These are phyloP conservation scores for Pilaira anomala DNA, from an alignment of 192 early-diverging fungal genomes.

Conservation along the genomic window DNA sequence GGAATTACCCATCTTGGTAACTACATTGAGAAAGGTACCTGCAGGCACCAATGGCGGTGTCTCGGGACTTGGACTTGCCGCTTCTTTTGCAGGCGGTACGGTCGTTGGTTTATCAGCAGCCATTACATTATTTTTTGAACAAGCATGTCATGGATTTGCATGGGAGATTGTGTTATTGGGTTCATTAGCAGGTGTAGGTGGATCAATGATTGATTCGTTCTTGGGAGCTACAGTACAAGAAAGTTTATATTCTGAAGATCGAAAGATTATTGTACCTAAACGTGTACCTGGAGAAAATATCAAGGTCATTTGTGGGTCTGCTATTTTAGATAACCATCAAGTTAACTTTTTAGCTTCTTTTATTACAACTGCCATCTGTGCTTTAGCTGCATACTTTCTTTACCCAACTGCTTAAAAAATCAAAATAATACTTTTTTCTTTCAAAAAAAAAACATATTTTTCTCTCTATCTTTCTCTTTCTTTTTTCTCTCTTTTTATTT, in stretches of 20 bases:
- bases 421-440: background rate
- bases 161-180: constrained; percentile 53
- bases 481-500: constrained; percentile 6
- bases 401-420: constrained; percentile 4
- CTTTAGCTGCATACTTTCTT: constrained; percentile 26
- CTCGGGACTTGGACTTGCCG: constrained; percentile 65
- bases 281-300: constrained; percentile 40
- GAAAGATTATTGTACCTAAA: constrained; percentile 50
- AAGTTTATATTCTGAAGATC: constrained; percentile 66
- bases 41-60: constrained; percentile 91
- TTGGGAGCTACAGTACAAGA: constrained; percentile 81
- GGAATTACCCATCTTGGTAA: constrained; percentile 77
- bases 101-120: constrained; percentile 63
- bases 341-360: constrained; percentile 73
- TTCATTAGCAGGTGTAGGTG: constrained; percentile 63
- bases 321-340: constrained; percentile 81
- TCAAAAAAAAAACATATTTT: background rate
- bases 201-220: constrained; percentile 83
- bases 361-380: constrained; percentile 45
- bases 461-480: background rate
- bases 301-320: constrained; percentile 59
- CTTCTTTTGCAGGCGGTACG: constrained; percentile 74
- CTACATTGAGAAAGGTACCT: constrained; percentile 73
- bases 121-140: constrained; percentile 50
- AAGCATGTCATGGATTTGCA: constrained; percentile 33